Evolutionary conservation across 805 yeast species (phyloP), one percentile per base, ranked within the genome.

Genomic region (Candida montana): DNA sequence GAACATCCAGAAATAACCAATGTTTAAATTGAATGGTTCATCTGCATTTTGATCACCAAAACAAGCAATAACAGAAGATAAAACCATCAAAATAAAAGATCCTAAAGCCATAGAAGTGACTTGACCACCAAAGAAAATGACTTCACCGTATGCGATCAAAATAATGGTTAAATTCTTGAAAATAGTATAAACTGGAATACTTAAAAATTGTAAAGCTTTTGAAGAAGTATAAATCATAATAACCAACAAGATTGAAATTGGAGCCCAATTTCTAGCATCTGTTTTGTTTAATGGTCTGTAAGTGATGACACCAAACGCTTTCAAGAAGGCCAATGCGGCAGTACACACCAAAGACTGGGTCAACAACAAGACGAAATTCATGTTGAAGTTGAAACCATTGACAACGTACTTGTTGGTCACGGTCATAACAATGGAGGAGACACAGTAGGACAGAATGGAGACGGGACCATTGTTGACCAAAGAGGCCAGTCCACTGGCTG

Each of bases 1-100:
- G 53, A 87, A 75, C 99, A 93, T 93, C 99, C 99, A 93, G 65
- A 89, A 65, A 78, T 93, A 93, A 48, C 99, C 99, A 46, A 79
- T 64, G 57, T 77, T 75, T 52, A 75, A 64, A 42, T 72, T 62
- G 47, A 62, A 64, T 9, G 52, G 43, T 13, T 54, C 51, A 50
- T 54, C 40, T 16, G 57, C 67, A 51, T 62, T 62, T 48, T 63
- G 64, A 49, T 87, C 95, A 64, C 97, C 93, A 73, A 87, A 79
- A 50, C 95, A 90, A 35, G 99, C 99, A 54, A 93, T 85, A 31
- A 93, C 80, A n/a, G 96, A 88, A 10, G 98, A 90, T 45, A 93
- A 71, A 40, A 93, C 96, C 95, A 93, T 93, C 62, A 93, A 74
- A 40, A 80, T 59, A 65, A 93, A 93, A 2, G 98, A 84, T 32